These are phyloP conservation scores for Tetradesmus lagerheimii DNA, from an alignment of 139 green algal genomes.

Conservation along the genomic window DNA sequence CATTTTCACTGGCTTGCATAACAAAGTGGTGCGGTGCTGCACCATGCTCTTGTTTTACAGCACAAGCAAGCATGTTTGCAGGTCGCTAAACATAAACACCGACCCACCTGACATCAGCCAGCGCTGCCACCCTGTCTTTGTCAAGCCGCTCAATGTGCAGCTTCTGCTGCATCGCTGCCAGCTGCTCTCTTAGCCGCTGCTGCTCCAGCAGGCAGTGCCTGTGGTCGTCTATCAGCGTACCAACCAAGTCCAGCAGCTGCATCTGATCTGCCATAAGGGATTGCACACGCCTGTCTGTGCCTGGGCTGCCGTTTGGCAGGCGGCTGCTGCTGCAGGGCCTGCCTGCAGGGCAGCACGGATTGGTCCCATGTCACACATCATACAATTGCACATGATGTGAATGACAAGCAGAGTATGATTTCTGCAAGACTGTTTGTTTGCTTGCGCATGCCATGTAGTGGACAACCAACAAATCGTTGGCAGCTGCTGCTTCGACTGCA, in stretches of 20 bases:
- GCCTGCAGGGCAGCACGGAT: background rate
- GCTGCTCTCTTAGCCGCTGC: constrained; percentile 31
- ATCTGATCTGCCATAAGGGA: constrained; percentile 25
- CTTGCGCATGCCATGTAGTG: background rate
- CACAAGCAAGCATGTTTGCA: no score
- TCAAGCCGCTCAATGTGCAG: constrained; percentile 17
- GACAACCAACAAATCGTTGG: background rate
- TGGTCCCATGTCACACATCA: no score
- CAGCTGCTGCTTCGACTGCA: background rate
- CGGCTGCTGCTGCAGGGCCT: constrained; percentile 20
- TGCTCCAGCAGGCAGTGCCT: constrained; percentile 27
- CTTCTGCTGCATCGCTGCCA: background rate
- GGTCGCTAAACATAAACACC: no score
- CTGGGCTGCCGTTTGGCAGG: background rate
- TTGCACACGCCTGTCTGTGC: constrained; percentile 14
- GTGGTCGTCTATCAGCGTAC: constrained; percentile 29
- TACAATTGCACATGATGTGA: no score
- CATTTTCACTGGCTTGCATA: no score
- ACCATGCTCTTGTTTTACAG: no score
- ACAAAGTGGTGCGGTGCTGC: no score
- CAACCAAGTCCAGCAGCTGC: constrained; percentile 33
- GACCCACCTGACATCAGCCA: constrained; percentile 18
- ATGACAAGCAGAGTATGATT: no score
- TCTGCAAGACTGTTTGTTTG: no score
- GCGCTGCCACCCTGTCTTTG: constrained; percentile 24